Evolutionary conservation across 2,329 filamentous ascomycete species (phyloP).

Genomic region (Zymoseptoria pseudotritici): DNA sequence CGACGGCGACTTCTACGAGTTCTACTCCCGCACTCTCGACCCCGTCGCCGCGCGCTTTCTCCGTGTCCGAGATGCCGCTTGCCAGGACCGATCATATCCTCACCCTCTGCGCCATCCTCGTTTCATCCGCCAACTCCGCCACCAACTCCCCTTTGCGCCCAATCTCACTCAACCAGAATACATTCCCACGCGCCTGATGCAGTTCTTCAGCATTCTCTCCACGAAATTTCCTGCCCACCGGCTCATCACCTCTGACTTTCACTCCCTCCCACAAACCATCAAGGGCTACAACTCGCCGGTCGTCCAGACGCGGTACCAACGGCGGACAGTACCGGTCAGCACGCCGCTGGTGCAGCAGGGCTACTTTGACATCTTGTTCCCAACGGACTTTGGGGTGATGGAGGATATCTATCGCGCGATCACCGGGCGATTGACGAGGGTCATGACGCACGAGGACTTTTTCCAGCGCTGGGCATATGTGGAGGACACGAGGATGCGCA

Average conservation of each 20-base stretch:
- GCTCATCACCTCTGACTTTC: conserved; percentile 84
- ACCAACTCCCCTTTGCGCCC: conserved; percentile 59
- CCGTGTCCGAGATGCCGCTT: conserved; percentile 71
- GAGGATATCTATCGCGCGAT: conserved; percentile 89
- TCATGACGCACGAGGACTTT: conserved; percentile 83
- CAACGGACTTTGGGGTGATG: conserved; percentile 85
- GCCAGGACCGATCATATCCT: conserved; percentile 51
- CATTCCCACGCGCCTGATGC: conserved; percentile 88
- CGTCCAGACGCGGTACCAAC: conserved; percentile 86
- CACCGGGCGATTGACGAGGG: conserved; percentile 82
- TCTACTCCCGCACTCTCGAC: conserved; percentile 75
- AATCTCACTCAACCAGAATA: conserved; percentile 83
- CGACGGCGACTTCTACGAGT: conserved; percentile 87
- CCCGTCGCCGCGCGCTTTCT: conserved; percentile 76
- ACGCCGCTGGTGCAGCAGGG: conserved; percentile 96
- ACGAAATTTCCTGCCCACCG: conserved; percentile 85
- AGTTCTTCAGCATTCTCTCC: conserved; percentile 89
- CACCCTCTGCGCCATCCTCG: conserved; percentile 52
- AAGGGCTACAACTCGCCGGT: conserved; percentile 85
- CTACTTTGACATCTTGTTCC: conserved; percentile 98
- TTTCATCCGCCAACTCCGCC: conserved; percentile 54
- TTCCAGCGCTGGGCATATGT: conserved; percentile 83
- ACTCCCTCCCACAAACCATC: conserved; percentile 73
- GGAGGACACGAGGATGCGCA: conserved; percentile 79
- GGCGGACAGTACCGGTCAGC: conserved; percentile 78